These are phyloP conservation scores for Sporisorium iseilematis-ciliati DNA, from an alignment of 1,284 basidiomycete species.

Conservation along the genomic window DNA sequence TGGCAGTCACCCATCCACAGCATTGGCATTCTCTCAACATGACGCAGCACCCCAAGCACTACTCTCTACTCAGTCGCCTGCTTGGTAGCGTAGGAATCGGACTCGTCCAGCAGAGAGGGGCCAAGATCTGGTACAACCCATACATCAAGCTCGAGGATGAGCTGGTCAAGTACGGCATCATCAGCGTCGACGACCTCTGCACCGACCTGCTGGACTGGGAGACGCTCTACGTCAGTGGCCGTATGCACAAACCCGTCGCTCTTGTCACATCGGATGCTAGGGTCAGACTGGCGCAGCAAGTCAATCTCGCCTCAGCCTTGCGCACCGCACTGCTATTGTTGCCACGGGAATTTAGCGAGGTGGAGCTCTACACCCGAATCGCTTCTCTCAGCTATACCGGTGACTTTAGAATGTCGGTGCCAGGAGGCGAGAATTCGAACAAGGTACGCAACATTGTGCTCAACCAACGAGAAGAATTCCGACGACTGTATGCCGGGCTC, in stretches of 20 bases:
- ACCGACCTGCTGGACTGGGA: conserved; percentile 92
- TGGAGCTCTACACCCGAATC: conserved; percentile 85
- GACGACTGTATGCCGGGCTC: conserved; percentile 82
- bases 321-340: conserved; percentile 79
- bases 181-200: conserved; percentile 88
- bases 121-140: conserved; percentile 82
- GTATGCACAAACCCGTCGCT: conserved; percentile 89
- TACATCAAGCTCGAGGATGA: conserved; percentile 71
- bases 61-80: conserved; percentile 84
- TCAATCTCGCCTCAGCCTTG: conserved; percentile 90
- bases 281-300: conserved; percentile 89
- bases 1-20: conserved; percentile 88
- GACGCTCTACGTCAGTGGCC: conserved; percentile 90
- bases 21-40: conserved; percentile 97
- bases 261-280: conserved; percentile 77
- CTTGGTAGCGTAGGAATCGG: conserved; percentile 83
- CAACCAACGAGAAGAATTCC: conserved; percentile 84
- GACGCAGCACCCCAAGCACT: conserved; percentile 87
- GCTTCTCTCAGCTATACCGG: conserved; percentile 84
- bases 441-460: conserved; percentile 83
- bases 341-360: conserved; percentile 78
- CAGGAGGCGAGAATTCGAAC: conserved; percentile 91
- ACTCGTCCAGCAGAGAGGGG: conserved; percentile 81
- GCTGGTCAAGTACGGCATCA: conserved; percentile 98
- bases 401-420: conserved; percentile 88